Conservation (phyloP, 2,329 filamentous ascomycete species). For the Blastomyces gilchristii region DNA sequence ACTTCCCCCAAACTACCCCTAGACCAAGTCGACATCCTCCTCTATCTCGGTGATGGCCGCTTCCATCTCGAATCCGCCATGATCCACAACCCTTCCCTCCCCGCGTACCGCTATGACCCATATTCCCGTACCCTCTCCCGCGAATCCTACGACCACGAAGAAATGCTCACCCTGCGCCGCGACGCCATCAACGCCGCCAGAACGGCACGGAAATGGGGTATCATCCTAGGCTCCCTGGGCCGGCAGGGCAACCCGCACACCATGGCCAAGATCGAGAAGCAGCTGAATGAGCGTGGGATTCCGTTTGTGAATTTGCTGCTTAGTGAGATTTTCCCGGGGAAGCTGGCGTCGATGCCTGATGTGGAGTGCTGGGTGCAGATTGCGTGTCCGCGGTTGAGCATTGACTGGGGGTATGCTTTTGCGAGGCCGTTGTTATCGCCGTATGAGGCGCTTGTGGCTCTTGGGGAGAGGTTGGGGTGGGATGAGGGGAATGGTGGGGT, state of each 20-base stretch:
- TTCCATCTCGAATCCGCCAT: conserved; percentile 98
- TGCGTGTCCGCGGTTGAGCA: conserved; percentile 89
- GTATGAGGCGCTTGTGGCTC: conserved; percentile 86
- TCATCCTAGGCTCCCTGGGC: conserved; percentile 86
- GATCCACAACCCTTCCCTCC: conserved; percentile 89
- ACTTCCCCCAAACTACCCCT: conserved; percentile 68
- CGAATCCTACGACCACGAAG: conserved; percentile 83
- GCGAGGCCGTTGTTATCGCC: conserved; percentile 78
- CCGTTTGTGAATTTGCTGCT: conserved; percentile 77
- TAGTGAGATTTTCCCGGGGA: conserved; percentile 93
- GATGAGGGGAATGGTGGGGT: conserved; percentile 49
- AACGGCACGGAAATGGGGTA: conserved; percentile 64
- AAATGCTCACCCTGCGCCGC: conserved; percentile 73
- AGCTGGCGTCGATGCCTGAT: conserved; percentile 83
- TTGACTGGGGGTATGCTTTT: conserved; percentile 98
- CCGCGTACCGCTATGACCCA: conserved; percentile 92
- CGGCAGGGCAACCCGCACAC: conserved; percentile 94
- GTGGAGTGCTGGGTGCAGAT: conserved; percentile 98
- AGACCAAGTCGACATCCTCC: conserved; percentile 59
- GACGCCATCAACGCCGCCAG: conserved; percentile 65
- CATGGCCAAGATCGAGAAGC: conserved; percentile 71
- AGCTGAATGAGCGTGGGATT: conserved; percentile 60
- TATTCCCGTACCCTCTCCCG: conserved; percentile 86
- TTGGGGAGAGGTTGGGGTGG: conserved; percentile 71
- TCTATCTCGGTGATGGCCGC: conserved; percentile 84